Percentiles rank a stretch among this genome's conserved stretches.
Conservation (phyloP, 2,329 filamentous ascomycete genomes). For the Penicillium sp. region DNA sequence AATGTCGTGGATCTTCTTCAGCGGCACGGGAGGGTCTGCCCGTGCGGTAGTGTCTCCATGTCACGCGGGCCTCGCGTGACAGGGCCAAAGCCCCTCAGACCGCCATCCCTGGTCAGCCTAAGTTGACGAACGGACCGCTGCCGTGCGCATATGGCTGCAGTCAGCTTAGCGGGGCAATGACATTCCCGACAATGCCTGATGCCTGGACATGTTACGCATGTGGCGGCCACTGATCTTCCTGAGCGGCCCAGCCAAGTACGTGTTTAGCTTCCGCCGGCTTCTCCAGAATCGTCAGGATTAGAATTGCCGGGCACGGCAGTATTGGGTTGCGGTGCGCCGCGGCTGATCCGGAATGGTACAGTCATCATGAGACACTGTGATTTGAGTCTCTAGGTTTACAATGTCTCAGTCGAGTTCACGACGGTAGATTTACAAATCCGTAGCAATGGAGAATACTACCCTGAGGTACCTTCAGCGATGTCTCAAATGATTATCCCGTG, state of each 20-base stretch:
- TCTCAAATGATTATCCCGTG: neutral
- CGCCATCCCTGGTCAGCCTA: neutral
- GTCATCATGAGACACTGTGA: constrained; percentile 3
- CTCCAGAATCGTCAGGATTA: constrained; percentile 1
- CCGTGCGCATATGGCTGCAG: constrained; percentile 7
- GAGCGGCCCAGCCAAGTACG: neutral
- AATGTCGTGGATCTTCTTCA: neutral
- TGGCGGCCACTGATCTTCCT: constrained; percentile 1
- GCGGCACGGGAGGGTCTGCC: neutral
- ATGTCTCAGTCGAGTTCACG: constrained; percentile 13
- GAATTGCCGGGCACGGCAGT: constrained; percentile 3
- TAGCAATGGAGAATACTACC: neutral
- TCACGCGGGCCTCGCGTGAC: neutral
- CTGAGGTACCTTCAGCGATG: neutral
- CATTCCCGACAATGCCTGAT: neutral
- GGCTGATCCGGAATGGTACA: neutral
- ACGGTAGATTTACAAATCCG: neutral
- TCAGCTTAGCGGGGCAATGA: constrained; percentile 5
- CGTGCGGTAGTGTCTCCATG: neutral
- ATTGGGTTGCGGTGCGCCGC: neutral
- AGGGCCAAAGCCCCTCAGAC: neutral
- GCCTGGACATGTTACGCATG: constrained; percentile 6
- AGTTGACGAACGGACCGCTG: constrained; percentile 8
- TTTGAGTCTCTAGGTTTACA: neutral
- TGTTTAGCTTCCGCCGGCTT: neutral